Evolutionary conservation across 1,284 basidiomycete species (phyloP).

Genomic region (Rhodotorula sp.): DNA sequence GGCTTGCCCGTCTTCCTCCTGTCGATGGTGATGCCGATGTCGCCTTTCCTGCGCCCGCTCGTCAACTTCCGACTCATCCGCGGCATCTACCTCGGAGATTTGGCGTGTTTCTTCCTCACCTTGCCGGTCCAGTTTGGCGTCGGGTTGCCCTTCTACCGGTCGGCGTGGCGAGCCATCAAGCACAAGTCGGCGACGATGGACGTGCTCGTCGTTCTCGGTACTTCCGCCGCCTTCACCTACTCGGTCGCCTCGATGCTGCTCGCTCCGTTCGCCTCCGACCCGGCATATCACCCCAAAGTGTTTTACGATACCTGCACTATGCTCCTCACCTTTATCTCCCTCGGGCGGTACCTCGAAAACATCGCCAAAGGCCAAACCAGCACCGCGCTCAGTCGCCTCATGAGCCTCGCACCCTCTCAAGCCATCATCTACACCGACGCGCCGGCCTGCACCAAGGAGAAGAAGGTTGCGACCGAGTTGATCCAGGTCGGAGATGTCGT

Average conservation of each 20-base stretch:
- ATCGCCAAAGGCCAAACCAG: slow-evolving; percentile 95
- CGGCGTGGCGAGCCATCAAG: slow-evolving; percentile 84
- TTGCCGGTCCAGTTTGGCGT: slow-evolving; percentile 93
- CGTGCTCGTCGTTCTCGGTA: slow-evolving; percentile 92
- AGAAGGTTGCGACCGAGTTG: slow-evolving; percentile 89
- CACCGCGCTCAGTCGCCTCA: slow-evolving; percentile 91
- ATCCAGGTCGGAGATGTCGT: slow-evolving; percentile 91
- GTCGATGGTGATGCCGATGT: slow-evolving; percentile 80
- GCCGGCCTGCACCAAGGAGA: slow-evolving; percentile 74
- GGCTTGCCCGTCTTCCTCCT: slow-evolving; percentile 91
- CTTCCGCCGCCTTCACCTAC: slow-evolving; percentile 89
- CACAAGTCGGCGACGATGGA: slow-evolving; percentile 87
- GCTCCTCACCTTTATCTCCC: slow-evolving; percentile 95
- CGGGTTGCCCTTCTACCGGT: slow-evolving; percentile 81
- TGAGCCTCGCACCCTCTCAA: slow-evolving; percentile 90
- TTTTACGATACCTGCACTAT: slow-evolving; percentile 99
- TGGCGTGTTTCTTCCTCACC: slow-evolving; percentile 77
- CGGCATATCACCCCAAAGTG: slow-evolving; percentile 74
- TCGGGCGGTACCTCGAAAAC: slow-evolving; percentile 95
- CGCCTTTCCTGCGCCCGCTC: slow-evolving; percentile 60
- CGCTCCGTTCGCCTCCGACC: slow-evolving; percentile 60
- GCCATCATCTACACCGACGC: slow-evolving; percentile 89
- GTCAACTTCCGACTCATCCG: slow-evolving; percentile 58
- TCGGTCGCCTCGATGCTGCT: slow-evolving; percentile 73
- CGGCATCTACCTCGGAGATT: slow-evolving; percentile 77